Percentiles rank a stretch among this genome's conserved stretches.
Conservation (phyloP, 2,329 filamentous ascomycete species). For the Microascus cirrosus region DNA sequence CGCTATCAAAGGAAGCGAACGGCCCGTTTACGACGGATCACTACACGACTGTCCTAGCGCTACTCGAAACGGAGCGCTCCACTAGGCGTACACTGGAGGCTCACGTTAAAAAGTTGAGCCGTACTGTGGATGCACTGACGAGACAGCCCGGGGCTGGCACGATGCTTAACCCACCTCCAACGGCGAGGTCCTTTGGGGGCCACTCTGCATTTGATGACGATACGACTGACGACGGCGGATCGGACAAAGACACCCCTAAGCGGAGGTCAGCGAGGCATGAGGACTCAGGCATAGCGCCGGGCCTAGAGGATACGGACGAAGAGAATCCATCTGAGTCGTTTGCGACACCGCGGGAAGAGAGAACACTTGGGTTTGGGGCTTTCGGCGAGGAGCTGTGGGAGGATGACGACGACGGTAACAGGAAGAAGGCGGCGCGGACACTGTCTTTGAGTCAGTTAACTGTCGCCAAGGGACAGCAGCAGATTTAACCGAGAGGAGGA, state of each 20-base stretch:
- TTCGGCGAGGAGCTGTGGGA: slow-evolving; percentile 29
- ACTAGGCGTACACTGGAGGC: slow-evolving; percentile 44
- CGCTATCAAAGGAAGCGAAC: slow-evolving; percentile 19
- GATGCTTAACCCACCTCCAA: not conserved
- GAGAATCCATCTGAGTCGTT: slow-evolving; percentile 36
- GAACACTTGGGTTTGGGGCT: slow-evolving; percentile 21
- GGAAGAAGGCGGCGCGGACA: slow-evolving; percentile 47
- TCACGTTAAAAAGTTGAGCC: slow-evolving; percentile 41
- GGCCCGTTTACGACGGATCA: slow-evolving; percentile 29
- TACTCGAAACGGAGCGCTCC: slow-evolving; percentile 45
- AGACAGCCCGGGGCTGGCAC: slow-evolving; percentile 1
- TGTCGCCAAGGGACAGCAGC: slow-evolving; percentile 19
- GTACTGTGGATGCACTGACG: slow-evolving; percentile 35
- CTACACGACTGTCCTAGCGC: slow-evolving; percentile 35
- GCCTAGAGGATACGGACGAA: slow-evolving; percentile 20
- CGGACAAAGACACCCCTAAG: slow-evolving; percentile 8
- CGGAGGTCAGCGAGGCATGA: slow-evolving; percentile 10
- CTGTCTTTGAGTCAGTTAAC: slow-evolving; percentile 54
- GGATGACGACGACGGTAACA: slow-evolving; percentile 23
- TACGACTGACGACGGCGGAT: slow-evolving; percentile 8
- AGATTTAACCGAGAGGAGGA: not conserved
- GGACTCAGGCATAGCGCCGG: slow-evolving; percentile 23
- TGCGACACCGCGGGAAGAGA: slow-evolving; percentile 39
- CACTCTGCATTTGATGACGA: slow-evolving; percentile 5
- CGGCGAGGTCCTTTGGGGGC: slow-evolving; percentile 3